A percentile compares a stretch with the other conserved stretches of the same genome.
These are phyloP conservation scores for Termitomyces sp. DNA, from an alignment of 768 basidiomycete species.

Conservation along the genomic window DNA sequence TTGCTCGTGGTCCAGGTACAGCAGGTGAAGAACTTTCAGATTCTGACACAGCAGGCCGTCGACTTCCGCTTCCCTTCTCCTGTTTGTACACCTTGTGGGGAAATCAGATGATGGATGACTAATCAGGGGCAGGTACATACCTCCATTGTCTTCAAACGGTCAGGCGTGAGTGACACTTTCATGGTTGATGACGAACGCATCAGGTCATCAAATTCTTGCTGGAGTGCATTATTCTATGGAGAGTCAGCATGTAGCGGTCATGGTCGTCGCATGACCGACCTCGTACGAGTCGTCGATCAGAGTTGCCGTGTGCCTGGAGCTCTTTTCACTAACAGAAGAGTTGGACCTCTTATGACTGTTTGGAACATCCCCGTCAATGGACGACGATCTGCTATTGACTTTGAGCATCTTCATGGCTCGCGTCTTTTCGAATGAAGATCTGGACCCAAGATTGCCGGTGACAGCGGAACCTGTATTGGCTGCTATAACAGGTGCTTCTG, in stretches of 20 bases:
- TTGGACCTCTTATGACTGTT: constrained; percentile 53
- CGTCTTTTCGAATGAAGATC: constrained; percentile 64
- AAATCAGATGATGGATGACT: constrained; percentile 21
- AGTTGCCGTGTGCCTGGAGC: constrained; percentile 31
- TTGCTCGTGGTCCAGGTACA: constrained; percentile 29
- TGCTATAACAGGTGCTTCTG: constrained; percentile 31
- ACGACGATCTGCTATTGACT: constrained; percentile 30
- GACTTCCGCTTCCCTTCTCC: constrained; percentile 53
- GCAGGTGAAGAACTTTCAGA: constrained; percentile 27
- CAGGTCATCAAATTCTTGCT: constrained; percentile 89
- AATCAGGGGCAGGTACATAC: constrained; percentile 46
- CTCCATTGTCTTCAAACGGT: constrained; percentile 91
- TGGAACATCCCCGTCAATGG: constrained; percentile 36
- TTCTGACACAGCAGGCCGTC: constrained; percentile 34
- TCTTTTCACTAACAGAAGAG: constrained; percentile 49
- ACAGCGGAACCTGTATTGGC: constrained; percentile 18
- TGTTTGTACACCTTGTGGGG: constrained; percentile 63
- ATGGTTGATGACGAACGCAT: constrained; percentile 88
- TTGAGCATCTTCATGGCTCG: constrained; percentile 59
- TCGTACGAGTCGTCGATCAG: constrained; percentile 30
- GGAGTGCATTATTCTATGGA: constrained; percentile 49
- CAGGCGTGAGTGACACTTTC: constrained; percentile 95
- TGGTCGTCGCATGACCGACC: constrained; percentile 21
- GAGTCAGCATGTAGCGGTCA: constrained; percentile 9
- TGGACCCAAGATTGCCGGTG: constrained; percentile 27